Percentiles rank a stretch among this genome's conserved stretches.
These are phyloP conservation scores for Taiozyma sp. DNA, from an alignment of 1,139 yeast species.

Conservation along the genomic window DNA sequence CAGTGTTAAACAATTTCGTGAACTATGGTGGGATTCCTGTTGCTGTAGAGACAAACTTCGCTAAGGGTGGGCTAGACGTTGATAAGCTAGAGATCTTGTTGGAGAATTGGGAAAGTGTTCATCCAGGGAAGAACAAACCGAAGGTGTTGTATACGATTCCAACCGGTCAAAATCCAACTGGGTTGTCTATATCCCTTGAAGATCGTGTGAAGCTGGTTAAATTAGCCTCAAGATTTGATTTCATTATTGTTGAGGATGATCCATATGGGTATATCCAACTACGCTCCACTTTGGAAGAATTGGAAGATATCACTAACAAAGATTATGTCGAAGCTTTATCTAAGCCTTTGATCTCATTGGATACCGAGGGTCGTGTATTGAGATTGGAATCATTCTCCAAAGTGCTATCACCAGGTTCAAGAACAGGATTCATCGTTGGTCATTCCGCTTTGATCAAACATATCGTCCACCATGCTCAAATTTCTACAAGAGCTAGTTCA, in stretches of 20 bases:
- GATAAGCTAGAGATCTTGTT: slow-evolving; percentile 47
- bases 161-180: slow-evolving; percentile 92
- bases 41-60: slow-evolving; percentile 42
- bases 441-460: slow-evolving; percentile 42
- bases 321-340: slow-evolving; percentile 11
- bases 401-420: slow-evolving; percentile 79
- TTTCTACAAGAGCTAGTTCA: slow-evolving; percentile 41
- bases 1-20: slow-evolving; percentile 39
- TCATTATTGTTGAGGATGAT: slow-evolving; percentile 82
- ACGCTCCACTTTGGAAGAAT: slow-evolving; percentile 21
- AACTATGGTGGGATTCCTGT: slow-evolving; percentile 46
- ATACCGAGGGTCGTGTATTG: slow-evolving; percentile 47
- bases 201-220: slow-evolving; percentile 60
- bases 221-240: slow-evolving; percentile 64
- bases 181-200: slow-evolving; percentile 58
- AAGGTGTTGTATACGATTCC: slow-evolving; percentile 62
- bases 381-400: slow-evolving; percentile 64
- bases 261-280: slow-evolving; percentile 75
- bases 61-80: slow-evolving; percentile 42
- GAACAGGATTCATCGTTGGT: slow-evolving; percentile 62
- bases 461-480: slow-evolving; percentile 27
- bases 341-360: slow-evolving; percentile 23
- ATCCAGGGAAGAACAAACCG: slow-evolving; percentile 42
- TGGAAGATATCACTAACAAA: slow-evolving; percentile 16
- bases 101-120: slow-evolving; percentile 50